A percentile compares a stretch with the other conserved stretches of the same genome.
phyloP scores from a whole-genome alignment of 2,329 filamentous ascomycete genomes.

The Elsinoe australis region DNA sequence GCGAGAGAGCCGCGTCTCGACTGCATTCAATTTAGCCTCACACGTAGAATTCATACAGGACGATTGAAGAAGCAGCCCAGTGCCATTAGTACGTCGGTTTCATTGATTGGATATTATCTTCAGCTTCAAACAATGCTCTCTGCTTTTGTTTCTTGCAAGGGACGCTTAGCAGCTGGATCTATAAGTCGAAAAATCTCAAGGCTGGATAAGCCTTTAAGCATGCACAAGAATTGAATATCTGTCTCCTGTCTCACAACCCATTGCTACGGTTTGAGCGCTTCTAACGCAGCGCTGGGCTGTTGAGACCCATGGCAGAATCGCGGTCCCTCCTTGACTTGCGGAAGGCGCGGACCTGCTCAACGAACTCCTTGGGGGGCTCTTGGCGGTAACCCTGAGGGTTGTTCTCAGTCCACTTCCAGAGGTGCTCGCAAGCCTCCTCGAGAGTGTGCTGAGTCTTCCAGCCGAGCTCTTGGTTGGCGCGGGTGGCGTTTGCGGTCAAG shows the following conservation, averaged over 20 bases:
- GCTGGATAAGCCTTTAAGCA: slow-evolving; percentile 4
- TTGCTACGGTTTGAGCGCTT: no score
- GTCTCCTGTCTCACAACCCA: background rate
- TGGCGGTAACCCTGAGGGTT: slow-evolving; percentile 94
- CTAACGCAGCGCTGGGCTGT: slow-evolving; percentile 10
- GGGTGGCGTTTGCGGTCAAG: slow-evolving; percentile 81
- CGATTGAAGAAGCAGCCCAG: background rate
- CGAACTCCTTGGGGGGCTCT: slow-evolving; percentile 73
- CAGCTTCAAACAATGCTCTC: no score
- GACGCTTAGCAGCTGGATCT: slow-evolving; percentile 1
- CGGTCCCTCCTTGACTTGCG: slow-evolving; percentile 21
- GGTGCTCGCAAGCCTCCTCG: slow-evolving; percentile 85
- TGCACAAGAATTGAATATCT: slow-evolving; percentile 13
- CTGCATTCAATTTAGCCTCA: slow-evolving; percentile 1
- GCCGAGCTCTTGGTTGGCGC: slow-evolving; percentile 78
- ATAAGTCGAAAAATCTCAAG: background rate
- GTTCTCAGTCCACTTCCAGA: slow-evolving; percentile 96
- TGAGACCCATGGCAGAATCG: slow-evolving; percentile 14
- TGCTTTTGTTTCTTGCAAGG: no score
- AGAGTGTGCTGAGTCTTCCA: slow-evolving; percentile 90
- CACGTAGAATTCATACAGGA: background rate
- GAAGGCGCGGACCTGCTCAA: slow-evolving; percentile 45
- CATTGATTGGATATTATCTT: background rate
- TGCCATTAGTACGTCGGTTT: background rate
- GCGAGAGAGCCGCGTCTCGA: slow-evolving; percentile 3